Base-by-base conservation (phyloP, 129 eudicot species). In the Arctium minus region DNA sequence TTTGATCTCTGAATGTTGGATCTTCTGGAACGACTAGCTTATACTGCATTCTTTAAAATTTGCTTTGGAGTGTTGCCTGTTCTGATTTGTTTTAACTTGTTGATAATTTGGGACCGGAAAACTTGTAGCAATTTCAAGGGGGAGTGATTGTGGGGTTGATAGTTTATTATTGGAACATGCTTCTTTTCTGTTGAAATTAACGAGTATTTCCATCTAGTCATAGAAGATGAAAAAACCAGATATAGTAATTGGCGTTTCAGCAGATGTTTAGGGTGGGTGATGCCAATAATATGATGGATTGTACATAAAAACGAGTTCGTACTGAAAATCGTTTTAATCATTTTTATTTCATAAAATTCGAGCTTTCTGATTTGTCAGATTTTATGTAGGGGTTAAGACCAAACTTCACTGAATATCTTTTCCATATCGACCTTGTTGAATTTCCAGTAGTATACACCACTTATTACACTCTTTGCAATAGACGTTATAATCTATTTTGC, bases 391-490 rank as follows among this genome's bases (percentile, higher is more conserved):
- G 27, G 27, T 22, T 48, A 31, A 75, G 39, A 75, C 71, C 37
- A 81, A 15, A 73, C 48, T 44, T 4, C 17, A 64, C 10, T n/a
- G 80, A 65, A 64, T 44, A 40, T n/a, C 42, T 64, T 64, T 81
- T 79, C 80, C 73, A 60, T 48, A 4, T 22, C 27, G 22, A 65
- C 37, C 81, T 67, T 42, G 76, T 37, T 75, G 69, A 60, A 13
- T 75, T 75, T 75, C 85, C 13, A 65, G 78, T 71, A 10, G 71
- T 50, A 71, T 46, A 77, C 1, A 77, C 29, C 29, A 60, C 68
- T 60, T 60, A n/a, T 18, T 42, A 10, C 7, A 5, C 6, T 42
- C 7, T 38, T 38, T 38, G 42, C 42, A 38, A 38, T 38, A 38
- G 42, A 38, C 42, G 42, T 38, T 38, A 3, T 38, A 38, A 38